Evolutionary conservation across 2,329 filamentous ascomycete species (phyloP).

Genomic region (Nemania abortiva): DNA sequence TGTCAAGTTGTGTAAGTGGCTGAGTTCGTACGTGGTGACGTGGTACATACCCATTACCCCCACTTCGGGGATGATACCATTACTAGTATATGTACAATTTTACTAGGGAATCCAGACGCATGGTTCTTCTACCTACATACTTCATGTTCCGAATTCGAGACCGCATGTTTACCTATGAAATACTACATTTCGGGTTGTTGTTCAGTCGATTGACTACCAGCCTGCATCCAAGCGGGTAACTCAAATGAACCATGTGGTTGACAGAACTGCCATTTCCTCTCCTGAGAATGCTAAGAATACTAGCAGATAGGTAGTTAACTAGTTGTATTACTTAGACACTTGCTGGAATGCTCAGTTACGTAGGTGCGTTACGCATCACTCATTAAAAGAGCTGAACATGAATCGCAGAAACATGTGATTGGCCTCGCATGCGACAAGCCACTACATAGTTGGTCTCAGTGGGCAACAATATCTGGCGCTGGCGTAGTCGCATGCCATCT

Average conservation of each 20-base stretch:
- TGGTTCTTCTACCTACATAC: too few relatives aligned
- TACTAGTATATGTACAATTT: too few relatives aligned
- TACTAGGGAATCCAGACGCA: too few relatives aligned
- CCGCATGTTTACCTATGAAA: too few relatives aligned
- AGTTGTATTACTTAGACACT: not conserved
- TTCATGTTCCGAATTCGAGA: too few relatives aligned
- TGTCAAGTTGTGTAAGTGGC: conserved; percentile 13
- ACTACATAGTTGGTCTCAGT: not conserved
- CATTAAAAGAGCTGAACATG: not conserved
- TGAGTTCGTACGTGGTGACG: conserved; percentile 8
- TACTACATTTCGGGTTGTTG: too few relatives aligned
- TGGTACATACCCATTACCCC: not conserved
- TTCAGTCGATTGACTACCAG: too few relatives aligned
- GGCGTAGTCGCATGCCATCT: not conserved
- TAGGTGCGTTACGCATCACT: conserved; percentile 9
- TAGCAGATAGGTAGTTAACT: too few relatives aligned
- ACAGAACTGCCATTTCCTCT: not conserved
- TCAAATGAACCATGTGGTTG: not conserved
- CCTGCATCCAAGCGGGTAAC: not conserved
- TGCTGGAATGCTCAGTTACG: conserved; percentile 7
- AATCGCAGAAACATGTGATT: conserved; percentile 12
- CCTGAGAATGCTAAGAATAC: not conserved
- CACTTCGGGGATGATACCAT: not conserved
- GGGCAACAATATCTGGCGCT: not conserved
- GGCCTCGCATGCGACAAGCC: conserved; percentile 1